A percentile compares a stretch with the other conserved stretches of the same genome.
Evolutionary conservation across 2,329 filamentous ascomycete genomes (phyloP).

Genomic region (Colletotrichum sojae): DNA sequence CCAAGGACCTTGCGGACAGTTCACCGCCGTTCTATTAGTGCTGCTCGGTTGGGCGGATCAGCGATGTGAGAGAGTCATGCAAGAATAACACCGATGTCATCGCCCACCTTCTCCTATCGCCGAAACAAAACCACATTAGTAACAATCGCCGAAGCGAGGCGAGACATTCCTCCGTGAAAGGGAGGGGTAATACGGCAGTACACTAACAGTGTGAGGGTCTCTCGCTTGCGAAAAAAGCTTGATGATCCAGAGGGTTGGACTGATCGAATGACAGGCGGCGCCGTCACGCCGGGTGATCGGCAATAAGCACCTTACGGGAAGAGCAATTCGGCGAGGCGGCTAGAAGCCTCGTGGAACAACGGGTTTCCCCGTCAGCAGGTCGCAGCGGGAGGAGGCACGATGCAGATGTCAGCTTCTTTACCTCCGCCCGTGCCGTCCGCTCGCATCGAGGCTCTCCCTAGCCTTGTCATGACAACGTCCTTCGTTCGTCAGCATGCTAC

Average conservation of each 20-base stretch:
- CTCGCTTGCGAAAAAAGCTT: no score
- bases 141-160: constrained; percentile 12
- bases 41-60: neutral
- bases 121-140: constrained; percentile 16
- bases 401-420: neutral
- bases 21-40: no score
- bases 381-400: constrained; percentile 1
- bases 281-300: constrained; percentile 11
- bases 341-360: constrained; percentile 1
- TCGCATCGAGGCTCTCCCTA: neutral
- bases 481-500: neutral
- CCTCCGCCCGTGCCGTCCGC: constrained; percentile 14
- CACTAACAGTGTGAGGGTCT: no score
- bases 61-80: constrained; percentile 2
- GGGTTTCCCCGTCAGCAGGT: constrained; percentile 24
- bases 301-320: constrained; percentile 26
- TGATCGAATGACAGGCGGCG: constrained; percentile 11
- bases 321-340: neutral
- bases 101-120: constrained; percentile 15
- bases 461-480: no score
- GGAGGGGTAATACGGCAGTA: neutral
- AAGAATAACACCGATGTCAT: constrained; percentile 20
- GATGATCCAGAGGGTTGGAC: no score
- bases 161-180: neutral
- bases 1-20: no score